Percentiles rank a stretch among this genome's conserved stretches.
phyloP scores from a whole-genome alignment of 1,139 yeast genomes.

The Blastobotrys apis region DNA sequence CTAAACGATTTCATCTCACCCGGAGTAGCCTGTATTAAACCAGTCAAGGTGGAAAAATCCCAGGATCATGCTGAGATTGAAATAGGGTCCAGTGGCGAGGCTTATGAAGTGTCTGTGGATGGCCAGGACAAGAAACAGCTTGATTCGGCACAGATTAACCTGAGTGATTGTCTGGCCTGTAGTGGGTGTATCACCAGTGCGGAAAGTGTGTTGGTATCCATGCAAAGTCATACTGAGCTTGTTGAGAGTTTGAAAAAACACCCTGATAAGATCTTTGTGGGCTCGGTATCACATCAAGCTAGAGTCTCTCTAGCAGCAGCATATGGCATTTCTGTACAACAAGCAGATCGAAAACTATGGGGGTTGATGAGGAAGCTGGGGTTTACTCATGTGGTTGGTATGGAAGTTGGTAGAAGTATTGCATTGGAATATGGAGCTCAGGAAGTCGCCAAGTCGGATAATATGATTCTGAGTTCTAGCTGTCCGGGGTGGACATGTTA shows the following conservation, averaged over 20 bases:
- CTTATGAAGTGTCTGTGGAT: slow-evolving; percentile 60
- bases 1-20: slow-evolving; percentile 93
- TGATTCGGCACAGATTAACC: slow-evolving; percentile 79
- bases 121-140: slow-evolving; percentile 47
- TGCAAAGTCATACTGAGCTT: slow-evolving; percentile 82
- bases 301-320: slow-evolving; percentile 79
- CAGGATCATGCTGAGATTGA: slow-evolving; percentile 51
- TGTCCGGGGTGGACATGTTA: slow-evolving; percentile 98
- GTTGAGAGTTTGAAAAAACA: slow-evolving; percentile 48
- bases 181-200: slow-evolving; percentile 97
- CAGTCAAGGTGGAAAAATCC: slow-evolving; percentile 49
- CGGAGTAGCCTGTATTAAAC: slow-evolving; percentile 92
- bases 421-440: slow-evolving; percentile 59
- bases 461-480: slow-evolving; percentile 56
- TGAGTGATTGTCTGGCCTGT: slow-evolving; percentile 93
- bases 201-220: slow-evolving; percentile 85
- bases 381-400: slow-evolving; percentile 74
- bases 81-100: slow-evolving; percentile 62
- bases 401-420: slow-evolving; percentile 73
- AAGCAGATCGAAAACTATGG: slow-evolving; percentile 58
- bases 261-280: slow-evolving; percentile 50
- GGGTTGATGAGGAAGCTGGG: slow-evolving; percentile 60
- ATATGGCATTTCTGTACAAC: slow-evolving; percentile 47
- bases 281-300: slow-evolving; percentile 81
- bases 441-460: slow-evolving; percentile 38